Conservation (phyloP, 2,329 filamentous ascomycete species). For the Diaporthe vaccinii region DNA sequence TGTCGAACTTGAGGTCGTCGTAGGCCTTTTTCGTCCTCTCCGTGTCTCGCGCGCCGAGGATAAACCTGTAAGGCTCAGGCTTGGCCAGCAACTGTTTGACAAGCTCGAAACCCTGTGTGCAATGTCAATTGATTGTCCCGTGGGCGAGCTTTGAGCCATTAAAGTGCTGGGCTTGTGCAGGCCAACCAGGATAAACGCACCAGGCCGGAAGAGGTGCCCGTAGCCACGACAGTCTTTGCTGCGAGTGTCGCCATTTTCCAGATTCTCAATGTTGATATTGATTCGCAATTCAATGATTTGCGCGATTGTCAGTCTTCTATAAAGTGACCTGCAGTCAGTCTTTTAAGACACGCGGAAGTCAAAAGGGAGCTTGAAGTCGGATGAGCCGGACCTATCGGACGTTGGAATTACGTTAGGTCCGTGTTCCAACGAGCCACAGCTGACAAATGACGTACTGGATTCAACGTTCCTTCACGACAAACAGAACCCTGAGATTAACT, state of each 20-base stretch:
- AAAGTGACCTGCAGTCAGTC: not conserved
- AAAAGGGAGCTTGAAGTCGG: not conserved
- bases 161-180: not conserved
- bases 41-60: slow-evolving; percentile 64
- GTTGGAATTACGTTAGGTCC: slow-evolving; percentile 23
- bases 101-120: slow-evolving; percentile 63
- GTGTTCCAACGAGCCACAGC: not conserved
- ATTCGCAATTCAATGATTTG: not conserved
- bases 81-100: slow-evolving; percentile 64
- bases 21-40: slow-evolving; percentile 56
- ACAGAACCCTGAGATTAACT: not conserved
- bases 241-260: slow-evolving; percentile 43
- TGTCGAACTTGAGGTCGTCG: slow-evolving; percentile 58
- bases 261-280: too few species aligned
- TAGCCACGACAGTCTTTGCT: slow-evolving; percentile 65
- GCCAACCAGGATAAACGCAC: slow-evolving; percentile 49
- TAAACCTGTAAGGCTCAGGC: slow-evolving; percentile 60
- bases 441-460: slow-evolving; percentile 12
- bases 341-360: not conserved
- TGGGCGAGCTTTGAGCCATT: not conserved
- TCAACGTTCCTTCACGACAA: not conserved
- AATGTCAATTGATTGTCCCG: not conserved
- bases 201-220: slow-evolving; percentile 63
- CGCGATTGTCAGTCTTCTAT: not conserved
- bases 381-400: slow-evolving; percentile 1